Conservation (phyloP, 495 filamentous ascomycete species). For the Tuber indicum region DNA sequence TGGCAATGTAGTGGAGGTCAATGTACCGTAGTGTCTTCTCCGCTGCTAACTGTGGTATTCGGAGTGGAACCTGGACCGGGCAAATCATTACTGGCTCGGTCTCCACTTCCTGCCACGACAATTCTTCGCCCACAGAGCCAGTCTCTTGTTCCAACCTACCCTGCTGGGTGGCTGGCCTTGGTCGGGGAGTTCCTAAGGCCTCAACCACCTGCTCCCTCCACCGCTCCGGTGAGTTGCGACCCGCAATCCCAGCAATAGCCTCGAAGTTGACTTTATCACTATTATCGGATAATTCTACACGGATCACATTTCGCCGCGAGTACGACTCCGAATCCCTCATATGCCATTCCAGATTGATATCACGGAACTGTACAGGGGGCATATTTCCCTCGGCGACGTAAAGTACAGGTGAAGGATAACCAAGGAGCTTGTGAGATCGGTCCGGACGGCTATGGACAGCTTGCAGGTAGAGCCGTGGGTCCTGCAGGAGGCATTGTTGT, state of each 20-base stretch:
- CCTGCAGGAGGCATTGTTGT: neutral
- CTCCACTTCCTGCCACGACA: neutral
- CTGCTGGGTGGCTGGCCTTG: too few species aligned
- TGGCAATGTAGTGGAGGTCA: neutral
- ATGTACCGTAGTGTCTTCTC: neutral
- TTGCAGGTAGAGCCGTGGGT: neutral
- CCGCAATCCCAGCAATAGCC: neutral
- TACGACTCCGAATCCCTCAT: neutral
- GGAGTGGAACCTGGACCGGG: neutral
- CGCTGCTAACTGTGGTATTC: neutral
- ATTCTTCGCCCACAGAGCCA: neutral
- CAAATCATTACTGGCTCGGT: neutral
- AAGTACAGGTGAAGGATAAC: neutral
- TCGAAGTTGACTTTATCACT: neutral
- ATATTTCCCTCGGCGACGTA: neutral
- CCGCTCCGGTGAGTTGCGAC: neutral
- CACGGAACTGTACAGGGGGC: neutral
- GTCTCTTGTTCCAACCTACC: too few species aligned
- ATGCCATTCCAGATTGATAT: neutral
- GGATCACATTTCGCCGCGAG: neutral
- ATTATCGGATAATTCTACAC: neutral
- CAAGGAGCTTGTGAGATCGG: neutral
- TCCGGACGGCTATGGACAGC: neutral
- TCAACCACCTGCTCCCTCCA: neutral
- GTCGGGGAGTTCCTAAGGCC: neutral